These are phyloP conservation scores for Candida sanyiensis DNA, from an alignment of 805 yeast genomes.

Conservation along the genomic window DNA sequence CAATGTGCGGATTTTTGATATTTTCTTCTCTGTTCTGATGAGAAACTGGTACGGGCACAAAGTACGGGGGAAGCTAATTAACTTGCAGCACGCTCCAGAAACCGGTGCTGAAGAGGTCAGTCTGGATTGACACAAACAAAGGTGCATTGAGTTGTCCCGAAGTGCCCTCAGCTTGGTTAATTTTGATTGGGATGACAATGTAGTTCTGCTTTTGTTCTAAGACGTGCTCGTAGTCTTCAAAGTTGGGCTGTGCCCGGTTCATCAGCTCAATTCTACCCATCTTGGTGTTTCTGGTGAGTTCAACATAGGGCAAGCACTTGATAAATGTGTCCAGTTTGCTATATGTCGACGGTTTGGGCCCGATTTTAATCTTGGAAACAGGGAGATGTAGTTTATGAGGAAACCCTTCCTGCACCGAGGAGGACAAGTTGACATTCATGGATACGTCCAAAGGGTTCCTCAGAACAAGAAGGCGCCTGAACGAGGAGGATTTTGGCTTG, in stretches of 20 bases:
- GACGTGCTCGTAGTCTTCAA: constrained; percentile 10
- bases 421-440: constrained; percentile 14
- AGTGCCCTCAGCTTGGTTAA: background rate
- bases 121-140: constrained; percentile 20
- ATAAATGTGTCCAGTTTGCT: constrained; percentile 19
- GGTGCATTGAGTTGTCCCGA: constrained; percentile 14
- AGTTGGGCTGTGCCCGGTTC: constrained; percentile 18
- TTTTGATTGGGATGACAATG: constrained; percentile 26
- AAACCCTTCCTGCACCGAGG: constrained; percentile 3
- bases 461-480: constrained; percentile 11
- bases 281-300: constrained; percentile 25
- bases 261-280: constrained; percentile 28
- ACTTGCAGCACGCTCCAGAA: constrained; percentile 19
- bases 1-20: background rate
- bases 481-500: background rate
- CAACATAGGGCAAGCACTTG: constrained; percentile 27
- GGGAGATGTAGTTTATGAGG: constrained; percentile 15
- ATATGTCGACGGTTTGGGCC: constrained; percentile 14
- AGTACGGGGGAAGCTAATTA: background rate
- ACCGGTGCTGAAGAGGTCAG: constrained; percentile 15
- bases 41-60: background rate
- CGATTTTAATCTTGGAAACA: constrained; percentile 15
- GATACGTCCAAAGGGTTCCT: constrained; percentile 16
- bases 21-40: background rate
- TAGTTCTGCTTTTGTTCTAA: constrained; percentile 26